A percentile compares a stretch with the other conserved stretches of the same genome.
phyloP scores from a whole-genome alignment of 2,329 filamentous ascomycete species.

The Orbilia quercus region DNA sequence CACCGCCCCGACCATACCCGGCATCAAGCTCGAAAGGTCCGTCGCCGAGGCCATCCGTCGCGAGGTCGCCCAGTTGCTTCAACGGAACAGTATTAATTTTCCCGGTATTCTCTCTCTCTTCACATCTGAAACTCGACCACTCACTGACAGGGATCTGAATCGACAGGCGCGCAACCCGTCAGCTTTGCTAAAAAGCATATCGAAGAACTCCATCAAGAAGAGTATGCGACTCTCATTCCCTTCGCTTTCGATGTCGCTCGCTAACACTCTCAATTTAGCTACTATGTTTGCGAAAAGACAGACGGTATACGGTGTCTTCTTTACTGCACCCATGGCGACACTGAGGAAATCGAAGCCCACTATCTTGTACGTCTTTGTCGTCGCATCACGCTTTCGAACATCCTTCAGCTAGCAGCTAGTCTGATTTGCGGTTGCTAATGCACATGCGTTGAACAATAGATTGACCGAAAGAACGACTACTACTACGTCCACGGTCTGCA shows the following conservation, averaged over 20 bases:
- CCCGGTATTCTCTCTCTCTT: slow-evolving; percentile 68
- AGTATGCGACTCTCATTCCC: slow-evolving; percentile 67
- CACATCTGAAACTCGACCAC: neutral
- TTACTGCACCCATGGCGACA: slow-evolving; percentile 78
- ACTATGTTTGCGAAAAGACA: slow-evolving; percentile 98
- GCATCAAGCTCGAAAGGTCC: slow-evolving; percentile 73
- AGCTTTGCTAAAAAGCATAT: slow-evolving; percentile 87
- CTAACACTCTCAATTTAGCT: slow-evolving; percentile 66
- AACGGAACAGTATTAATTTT: slow-evolving; percentile 75
- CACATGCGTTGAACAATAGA: slow-evolving; percentile 62
- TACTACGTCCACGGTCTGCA: slow-evolving; percentile 84
- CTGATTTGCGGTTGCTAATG: too few relatives aligned
- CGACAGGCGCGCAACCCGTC: slow-evolving; percentile 81
- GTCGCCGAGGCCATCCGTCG: slow-evolving; percentile 73
- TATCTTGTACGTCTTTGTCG: slow-evolving; percentile 70
- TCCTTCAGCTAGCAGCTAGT: neutral
- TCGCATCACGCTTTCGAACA: neutral
- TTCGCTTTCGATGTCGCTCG: neutral
- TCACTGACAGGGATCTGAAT: slow-evolving; percentile 2
- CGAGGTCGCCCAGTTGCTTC: slow-evolving; percentile 81
- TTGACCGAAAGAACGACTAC: slow-evolving; percentile 98
- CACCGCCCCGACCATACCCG: slow-evolving; percentile 67
- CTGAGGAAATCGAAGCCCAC: slow-evolving; percentile 74
- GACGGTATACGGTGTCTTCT: slow-evolving; percentile 96
- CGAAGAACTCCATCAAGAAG: slow-evolving; percentile 80